Evolutionary conservation across 1,284 basidiomycete species (phyloP).

Genomic region (Cutaneotrichosporon sp.): DNA sequence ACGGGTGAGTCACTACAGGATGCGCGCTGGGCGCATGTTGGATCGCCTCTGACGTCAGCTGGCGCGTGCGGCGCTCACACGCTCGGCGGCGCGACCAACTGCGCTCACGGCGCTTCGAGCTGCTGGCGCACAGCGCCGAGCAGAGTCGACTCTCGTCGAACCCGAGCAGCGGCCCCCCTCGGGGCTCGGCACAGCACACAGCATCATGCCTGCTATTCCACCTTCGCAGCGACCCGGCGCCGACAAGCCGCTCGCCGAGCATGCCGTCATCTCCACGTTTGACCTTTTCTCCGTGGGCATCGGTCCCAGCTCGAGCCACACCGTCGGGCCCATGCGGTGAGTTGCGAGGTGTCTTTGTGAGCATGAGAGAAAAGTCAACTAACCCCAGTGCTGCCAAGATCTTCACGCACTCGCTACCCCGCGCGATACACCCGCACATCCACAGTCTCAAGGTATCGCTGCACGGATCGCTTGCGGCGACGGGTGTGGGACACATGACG

Average conservation of each 20-base stretch:
- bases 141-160: no score
- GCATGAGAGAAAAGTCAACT: not conserved
- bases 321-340: slow-evolving; percentile 75
- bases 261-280: slow-evolving; percentile 88
- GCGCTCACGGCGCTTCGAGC: no score
- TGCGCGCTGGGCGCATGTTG: no score
- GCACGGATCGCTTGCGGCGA: slow-evolving; percentile 53
- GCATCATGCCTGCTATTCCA: slow-evolving; percentile 2
- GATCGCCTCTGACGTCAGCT: no score
- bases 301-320: slow-evolving; percentile 52
- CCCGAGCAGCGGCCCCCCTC: no score
- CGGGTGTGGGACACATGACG: slow-evolving; percentile 81
- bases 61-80: no score
- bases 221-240: slow-evolving; percentile 17
- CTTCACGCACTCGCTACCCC: slow-evolving; percentile 24
- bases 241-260: slow-evolving; percentile 52
- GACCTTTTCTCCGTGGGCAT: slow-evolving; percentile 90
- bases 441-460: slow-evolving; percentile 77
- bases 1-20: no score
- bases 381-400: slow-evolving; percentile 14
- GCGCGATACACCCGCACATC: slow-evolving; percentile 52
- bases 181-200: no score
- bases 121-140: no score
- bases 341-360: not conserved
- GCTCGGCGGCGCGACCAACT: no score